Conservation (phyloP, 352 stramenopile species). For the Phytophthora kernoviae region DNA sequence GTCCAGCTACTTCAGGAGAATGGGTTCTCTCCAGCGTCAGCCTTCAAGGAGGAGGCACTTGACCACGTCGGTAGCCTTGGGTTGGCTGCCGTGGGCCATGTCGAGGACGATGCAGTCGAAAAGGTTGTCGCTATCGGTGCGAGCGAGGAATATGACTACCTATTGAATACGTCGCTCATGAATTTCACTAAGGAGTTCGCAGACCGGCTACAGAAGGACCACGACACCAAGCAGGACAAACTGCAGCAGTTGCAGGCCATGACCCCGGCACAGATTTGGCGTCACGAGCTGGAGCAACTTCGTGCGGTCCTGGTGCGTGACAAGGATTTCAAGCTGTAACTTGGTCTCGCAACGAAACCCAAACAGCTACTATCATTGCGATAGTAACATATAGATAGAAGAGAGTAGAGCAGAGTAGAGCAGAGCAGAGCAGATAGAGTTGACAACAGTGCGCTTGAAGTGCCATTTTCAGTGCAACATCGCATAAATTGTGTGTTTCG, state of each 20-base stretch:
- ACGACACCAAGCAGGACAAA: conserved; percentile 87
- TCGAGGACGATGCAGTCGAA: conserved; percentile 8
- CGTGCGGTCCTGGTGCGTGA: conserved; percentile 67
- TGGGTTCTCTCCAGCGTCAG: conserved; percentile 52
- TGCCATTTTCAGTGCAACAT: too few relatives aligned
- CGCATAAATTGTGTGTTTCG: not conserved
- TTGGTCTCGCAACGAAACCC: not conserved
- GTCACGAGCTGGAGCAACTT: conserved; percentile 59
- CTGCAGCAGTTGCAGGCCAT: conserved; percentile 89
- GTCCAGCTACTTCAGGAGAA: conserved; percentile 55
- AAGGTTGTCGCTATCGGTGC: conserved; percentile 31
- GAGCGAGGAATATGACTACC: conserved; percentile 94
- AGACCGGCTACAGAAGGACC: conserved; percentile 91
- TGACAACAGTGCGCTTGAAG: not conserved
- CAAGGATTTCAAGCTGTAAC: conserved; percentile 61
- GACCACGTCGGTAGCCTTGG: conserved; percentile 36
- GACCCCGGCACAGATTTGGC: conserved; percentile 90
- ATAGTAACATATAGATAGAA: conserved; percentile 13
- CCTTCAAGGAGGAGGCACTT: conserved; percentile 49
- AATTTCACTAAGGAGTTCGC: conserved; percentile 97
- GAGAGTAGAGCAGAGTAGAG: conserved; percentile 13
- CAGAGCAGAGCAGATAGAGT: too few relatives aligned
- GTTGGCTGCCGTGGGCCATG: conserved; percentile 23
- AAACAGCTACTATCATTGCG: not conserved
- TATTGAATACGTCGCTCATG: conserved; percentile 98